phyloP scores from a whole-genome alignment of 371 early-diverging fungal genomes.

The Saksenaea vasiformis region DNA sequence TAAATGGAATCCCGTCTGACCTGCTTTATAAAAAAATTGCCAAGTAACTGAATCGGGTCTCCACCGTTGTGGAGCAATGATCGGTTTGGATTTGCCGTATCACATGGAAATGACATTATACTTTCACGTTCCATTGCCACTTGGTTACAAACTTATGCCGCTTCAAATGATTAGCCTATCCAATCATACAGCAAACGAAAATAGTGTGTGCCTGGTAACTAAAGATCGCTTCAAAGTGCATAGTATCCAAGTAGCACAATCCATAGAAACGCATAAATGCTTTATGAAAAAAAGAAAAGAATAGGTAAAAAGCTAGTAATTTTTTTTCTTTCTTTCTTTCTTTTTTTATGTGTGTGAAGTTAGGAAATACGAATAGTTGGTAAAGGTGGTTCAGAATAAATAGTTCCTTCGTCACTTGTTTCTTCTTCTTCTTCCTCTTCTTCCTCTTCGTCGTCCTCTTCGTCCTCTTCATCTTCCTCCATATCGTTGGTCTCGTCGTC shows the following conservation, averaged over 20 bases:
- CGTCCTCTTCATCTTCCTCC: slow-evolving; percentile 2
- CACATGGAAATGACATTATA: too few species aligned
- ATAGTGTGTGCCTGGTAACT: too few species aligned
- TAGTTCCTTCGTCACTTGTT: slow-evolving; percentile 13
- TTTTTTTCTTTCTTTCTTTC: too few species aligned
- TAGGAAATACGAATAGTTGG: slow-evolving; percentile 87
- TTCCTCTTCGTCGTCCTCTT: background rate
- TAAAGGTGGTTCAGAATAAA: slow-evolving; percentile 55
- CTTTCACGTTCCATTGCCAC: too few species aligned
- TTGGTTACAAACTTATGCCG: too few species aligned
- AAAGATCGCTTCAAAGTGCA: too few species aligned
- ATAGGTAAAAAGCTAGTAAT: too few species aligned
- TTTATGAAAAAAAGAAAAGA: background rate
- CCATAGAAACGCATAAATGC: too few species aligned
- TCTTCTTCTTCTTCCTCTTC: slow-evolving; percentile 12
- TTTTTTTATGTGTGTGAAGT: slow-evolving; percentile 37
- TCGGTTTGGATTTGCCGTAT: too few species aligned
- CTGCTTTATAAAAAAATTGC: background rate
- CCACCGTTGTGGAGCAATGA: too few species aligned
- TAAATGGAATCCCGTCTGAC: background rate
- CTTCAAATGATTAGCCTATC: background rate
- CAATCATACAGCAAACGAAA: too few species aligned
- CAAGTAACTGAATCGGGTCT: background rate
- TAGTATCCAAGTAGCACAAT: too few species aligned
- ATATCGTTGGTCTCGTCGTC: slow-evolving; percentile 6